Evolutionary conservation across 208 protist genomes (phyloP), one percentile per base, ranked within the genome.

Genomic region (Borovskyia barvae): DNA sequence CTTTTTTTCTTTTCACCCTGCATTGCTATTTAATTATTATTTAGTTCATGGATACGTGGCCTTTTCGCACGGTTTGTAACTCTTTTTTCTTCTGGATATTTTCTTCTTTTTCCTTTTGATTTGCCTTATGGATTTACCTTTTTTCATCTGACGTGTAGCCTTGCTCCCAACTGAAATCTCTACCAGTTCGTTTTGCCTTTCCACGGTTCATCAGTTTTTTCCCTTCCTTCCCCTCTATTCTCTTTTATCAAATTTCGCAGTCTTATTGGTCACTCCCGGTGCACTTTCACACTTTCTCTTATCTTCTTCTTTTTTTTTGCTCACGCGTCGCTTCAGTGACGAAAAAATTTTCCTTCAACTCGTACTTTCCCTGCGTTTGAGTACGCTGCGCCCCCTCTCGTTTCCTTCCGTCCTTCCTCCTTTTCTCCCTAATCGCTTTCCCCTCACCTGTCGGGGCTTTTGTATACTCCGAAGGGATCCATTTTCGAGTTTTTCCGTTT

Each of bases 161-260:
- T n/a, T n/a, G n/a, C n/a, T n/a, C n/a, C n/a, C n/a, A n/a, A n/a
- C n/a, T n/a, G n/a, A n/a, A n/a, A n/a, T n/a, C n/a, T n/a, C n/a
- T n/a, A n/a, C n/a, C n/a, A n/a, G n/a, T n/a, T n/a, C n/a, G n/a
- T n/a, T n/a, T n/a, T n/a, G n/a, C n/a, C n/a, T n/a, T n/a, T n/a
- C n/a, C n/a, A n/a, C n/a, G n/a, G n/a, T 51, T 8, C 9, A 14
- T 39, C 30, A 40, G 26, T 46, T 50, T 63, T 47, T 53, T 46
- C 28, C 33, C 17, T 25, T 42, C 17, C 39, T 61, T 46, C 51
- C 33, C n/a, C 33, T 51, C 45, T 42, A 14, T 28, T 19, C 33
- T 19, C 25, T 26, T 54, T 36, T 25, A 28, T 35, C 36, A 54
- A 7, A 20, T 15, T 14, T 25, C 19, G 28, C 25, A 24, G 28